Evolutionary conservation across 2,329 filamentous ascomycete species (phyloP).

Genomic region (Fusarium hostae): DNA sequence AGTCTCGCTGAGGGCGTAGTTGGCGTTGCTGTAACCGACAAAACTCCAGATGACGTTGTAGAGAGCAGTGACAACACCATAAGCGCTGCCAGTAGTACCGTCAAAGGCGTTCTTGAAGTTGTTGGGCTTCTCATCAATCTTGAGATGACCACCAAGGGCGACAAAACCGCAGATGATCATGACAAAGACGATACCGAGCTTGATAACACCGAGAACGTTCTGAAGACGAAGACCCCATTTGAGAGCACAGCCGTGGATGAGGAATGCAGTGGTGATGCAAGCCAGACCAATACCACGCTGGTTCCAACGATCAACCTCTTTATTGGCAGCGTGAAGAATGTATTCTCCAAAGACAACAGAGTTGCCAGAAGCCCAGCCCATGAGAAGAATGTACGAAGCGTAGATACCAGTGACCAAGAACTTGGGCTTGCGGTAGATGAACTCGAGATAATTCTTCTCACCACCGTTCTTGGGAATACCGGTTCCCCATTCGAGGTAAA

Average conservation of each 20-base stretch:
- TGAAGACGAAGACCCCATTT: constrained; percentile 76
- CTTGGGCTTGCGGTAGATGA: constrained; percentile 68
- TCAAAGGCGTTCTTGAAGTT: constrained; percentile 73
- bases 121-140: constrained; percentile 67
- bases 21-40: constrained; percentile 75
- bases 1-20: constrained; percentile 73
- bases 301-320: constrained; percentile 73
- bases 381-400: constrained; percentile 69
- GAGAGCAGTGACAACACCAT: constrained; percentile 74
- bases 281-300: constrained; percentile 74
- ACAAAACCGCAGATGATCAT: constrained; percentile 72
- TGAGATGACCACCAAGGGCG: constrained; percentile 69
- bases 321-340: constrained; percentile 71
- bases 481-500: constrained; percentile 74
- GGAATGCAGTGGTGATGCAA: constrained; percentile 71
- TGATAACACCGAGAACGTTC: constrained; percentile 73
- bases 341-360: constrained; percentile 78
- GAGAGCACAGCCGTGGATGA: constrained; percentile 71
- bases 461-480: constrained; percentile 72
- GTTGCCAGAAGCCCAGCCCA: constrained; percentile 74
- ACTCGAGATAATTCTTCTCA: constrained; percentile 76
- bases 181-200: constrained; percentile 72
- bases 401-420: constrained; percentile 72
- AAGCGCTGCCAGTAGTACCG: constrained; percentile 73
- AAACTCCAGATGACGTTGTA: constrained; percentile 80